These are phyloP conservation scores for Leccinum fallax DNA, from an alignment of 1,284 basidiomycete genomes.

Conservation along the genomic window DNA sequence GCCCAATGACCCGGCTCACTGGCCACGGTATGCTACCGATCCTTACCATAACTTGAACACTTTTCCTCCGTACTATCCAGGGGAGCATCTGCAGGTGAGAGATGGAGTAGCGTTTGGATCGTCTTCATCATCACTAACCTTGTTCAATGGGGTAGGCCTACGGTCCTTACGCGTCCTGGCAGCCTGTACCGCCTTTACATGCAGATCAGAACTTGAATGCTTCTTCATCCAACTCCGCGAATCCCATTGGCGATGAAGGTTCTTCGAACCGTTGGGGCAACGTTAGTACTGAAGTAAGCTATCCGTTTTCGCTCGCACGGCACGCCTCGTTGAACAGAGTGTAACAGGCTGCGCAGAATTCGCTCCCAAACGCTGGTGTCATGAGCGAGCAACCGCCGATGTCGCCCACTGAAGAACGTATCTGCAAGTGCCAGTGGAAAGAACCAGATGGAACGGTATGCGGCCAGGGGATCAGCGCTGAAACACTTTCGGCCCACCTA, in stretches of 20 bases:
- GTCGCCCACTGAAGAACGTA: too few species aligned
- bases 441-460: neutral
- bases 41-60: too few species aligned
- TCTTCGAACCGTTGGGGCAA: neutral
- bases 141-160: neutral
- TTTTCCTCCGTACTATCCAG: too few species aligned
- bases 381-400: neutral
- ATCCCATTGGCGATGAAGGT: neutral
- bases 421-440: too few species aligned
- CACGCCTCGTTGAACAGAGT: neutral
- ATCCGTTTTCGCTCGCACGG: neutral
- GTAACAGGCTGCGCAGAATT: neutral
- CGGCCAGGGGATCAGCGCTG: neutral
- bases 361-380: too few species aligned
- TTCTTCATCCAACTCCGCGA: neutral
- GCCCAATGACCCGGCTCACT: too few species aligned
- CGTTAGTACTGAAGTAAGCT: neutral
- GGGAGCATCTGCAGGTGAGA: too few species aligned
- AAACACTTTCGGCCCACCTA: neutral
- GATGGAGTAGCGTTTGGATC: too few species aligned
- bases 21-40: too few species aligned
- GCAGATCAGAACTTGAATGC: neutral
- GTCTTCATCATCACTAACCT: too few species aligned
- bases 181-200: neutral
- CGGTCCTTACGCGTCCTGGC: too few species aligned